Evolutionary conservation across 2,329 filamentous ascomycete genomes (phyloP), one percentile per base, ranked within the genome.

Genomic region (Moelleriella libera): DNA sequence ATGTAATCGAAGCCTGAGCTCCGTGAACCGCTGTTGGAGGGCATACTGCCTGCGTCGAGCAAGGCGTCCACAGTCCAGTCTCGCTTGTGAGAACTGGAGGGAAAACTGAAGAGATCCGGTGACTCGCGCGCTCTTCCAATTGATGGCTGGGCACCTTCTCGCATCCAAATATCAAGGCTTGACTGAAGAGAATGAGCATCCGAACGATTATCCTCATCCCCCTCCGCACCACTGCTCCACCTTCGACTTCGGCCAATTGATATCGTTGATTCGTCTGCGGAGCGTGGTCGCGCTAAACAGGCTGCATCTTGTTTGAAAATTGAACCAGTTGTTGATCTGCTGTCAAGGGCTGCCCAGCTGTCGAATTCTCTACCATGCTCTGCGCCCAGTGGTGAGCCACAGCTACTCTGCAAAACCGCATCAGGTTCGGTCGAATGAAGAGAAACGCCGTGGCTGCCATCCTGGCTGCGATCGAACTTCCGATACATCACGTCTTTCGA

Each of bases 151-250:
- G 68, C 59, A 47, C 72, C 74, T 56, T 76, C 74, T 6, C 68
- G 69, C 61, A 80, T 68, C 76, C 76, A 80, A 29, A 76, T 74
- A 47, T 80, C 76, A 5, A 74, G 66, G 50, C 69, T 74, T 1
- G 72, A 76, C 1, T 69, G 63, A 4, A 69, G 56, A 2, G 72
- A 75, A 30, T 57, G 61, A 2, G 59, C 55, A 5, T 68, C 61
- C 12, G 68, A 65, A n/a, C 10, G 8, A 9, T 12, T n/a, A n/a
- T 63, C 65, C 9, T 69, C 66, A 12, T n/a, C 14, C 7, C n/a
- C 40, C 7, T 69, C 66, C 6, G 63, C 60, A 39, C 67, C 67
- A 4, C 66, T 69, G 34, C 70, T 65, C 64, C 72, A 73, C 44
- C 64, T 70, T 12, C 67, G 60, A 1, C 59, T 63, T 30, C 63